Evolutionary conservation across 345 rosid genomes (phyloP).

Genomic region (Lepidium aucheri): DNA sequence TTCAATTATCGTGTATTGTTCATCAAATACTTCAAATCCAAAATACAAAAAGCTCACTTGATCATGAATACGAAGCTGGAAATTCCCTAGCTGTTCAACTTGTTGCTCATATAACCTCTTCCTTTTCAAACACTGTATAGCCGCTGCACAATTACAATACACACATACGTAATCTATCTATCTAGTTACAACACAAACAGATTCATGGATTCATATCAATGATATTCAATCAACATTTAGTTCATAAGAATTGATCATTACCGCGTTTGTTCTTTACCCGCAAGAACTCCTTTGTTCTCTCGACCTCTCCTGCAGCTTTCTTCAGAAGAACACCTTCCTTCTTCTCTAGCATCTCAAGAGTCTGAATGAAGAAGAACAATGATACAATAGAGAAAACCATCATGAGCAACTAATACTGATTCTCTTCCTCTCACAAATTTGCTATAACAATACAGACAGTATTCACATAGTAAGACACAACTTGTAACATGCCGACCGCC

Average conservation of each 20-base stretch:
- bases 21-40: background rate
- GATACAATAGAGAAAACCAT: too few relatives aligned
- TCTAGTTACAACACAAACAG: background rate
- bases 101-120: constrained; percentile 83
- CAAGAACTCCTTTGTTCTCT: constrained; percentile 56
- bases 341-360: constrained; percentile 90
- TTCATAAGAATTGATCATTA: constrained; percentile 7
- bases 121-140: constrained; percentile 88
- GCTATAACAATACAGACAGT: background rate
- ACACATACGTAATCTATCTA: background rate
- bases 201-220: background rate
- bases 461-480: background rate
- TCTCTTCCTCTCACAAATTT: background rate
- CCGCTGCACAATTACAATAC: constrained; percentile 45
- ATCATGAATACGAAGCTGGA: constrained; percentile 79
- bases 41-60: constrained; percentile 35
- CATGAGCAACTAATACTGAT: background rate
- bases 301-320: constrained; percentile 68
- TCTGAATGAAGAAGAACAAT: constrained; percentile 30
- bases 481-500: too few relatives aligned
- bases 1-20: background rate
- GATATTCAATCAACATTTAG: background rate
- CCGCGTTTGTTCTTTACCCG: constrained; percentile 58
- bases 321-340: constrained; percentile 61
- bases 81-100: constrained; percentile 77